Evolutionary conservation across 139 green algal species (phyloP), one percentile per base, ranked within the genome.

Genomic region (Trebouxia sp.): DNA sequence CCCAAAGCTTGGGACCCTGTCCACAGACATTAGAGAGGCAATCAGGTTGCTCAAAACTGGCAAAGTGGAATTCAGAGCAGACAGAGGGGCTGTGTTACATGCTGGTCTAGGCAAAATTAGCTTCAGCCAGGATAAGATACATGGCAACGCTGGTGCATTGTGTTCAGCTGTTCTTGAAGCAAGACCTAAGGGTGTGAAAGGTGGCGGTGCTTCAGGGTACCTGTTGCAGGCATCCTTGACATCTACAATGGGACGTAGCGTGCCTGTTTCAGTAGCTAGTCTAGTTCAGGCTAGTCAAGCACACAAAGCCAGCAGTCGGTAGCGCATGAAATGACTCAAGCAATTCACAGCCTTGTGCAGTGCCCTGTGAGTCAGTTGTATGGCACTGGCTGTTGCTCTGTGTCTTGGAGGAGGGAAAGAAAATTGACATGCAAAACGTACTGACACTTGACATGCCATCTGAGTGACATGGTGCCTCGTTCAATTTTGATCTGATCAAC

Each of bases 1-100:
- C 86, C 94, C 96, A 75, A 99, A 98, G 91, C 85, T 95, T 72
- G 95, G 95, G 47, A 98, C 94, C 12, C 84, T 98, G 6, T 95
- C 72, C 1, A 62, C 37, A 43, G 72, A 79, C 48, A 55, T 65
- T 24, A 55, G 35, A 56, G 69, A 77, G 41, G 69, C 69, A 14
- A 53, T 77, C 41, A 77, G 69, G 69, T 41, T 77, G 24, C 41
- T 77, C 26, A 77, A 77, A 53, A 77, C 41, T 26, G 69, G 69
- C n/a, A 77, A 77, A 38, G 69, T 77, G 69, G 69, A 77, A 24
- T 82, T 72, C 79, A 85, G 91, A n/a, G 87, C 92, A 1, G 92
- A 97, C 77, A 91, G 89, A 53, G 89, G 88, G 17, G 90, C 74
- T 28, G 87, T 93, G n/a, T 79, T 98, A 35, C 95, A 97, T 47